A percentile compares a stretch with the other conserved stretches of the same genome.
These are phyloP conservation scores for Rhizoclosmatium globosum DNA, from an alignment of 192 early-diverging fungal genomes.

Conservation along the genomic window DNA sequence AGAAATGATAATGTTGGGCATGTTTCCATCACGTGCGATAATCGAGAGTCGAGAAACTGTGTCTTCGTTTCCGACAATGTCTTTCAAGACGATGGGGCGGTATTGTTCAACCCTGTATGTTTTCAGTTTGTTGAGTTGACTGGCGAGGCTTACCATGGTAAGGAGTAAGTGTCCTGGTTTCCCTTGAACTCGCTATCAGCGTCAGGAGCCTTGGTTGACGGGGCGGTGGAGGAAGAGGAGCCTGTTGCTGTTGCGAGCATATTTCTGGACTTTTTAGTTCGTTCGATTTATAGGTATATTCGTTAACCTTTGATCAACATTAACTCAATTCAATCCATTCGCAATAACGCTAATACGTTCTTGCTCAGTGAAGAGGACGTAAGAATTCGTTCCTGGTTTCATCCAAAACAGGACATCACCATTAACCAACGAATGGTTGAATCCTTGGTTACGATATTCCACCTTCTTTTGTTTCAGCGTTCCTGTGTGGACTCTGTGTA, in stretches of 20 bases:
- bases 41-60: constrained; percentile 84
- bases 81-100: constrained; percentile 81
- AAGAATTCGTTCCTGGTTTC: too few relatives aligned
- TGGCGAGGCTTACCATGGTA: constrained; percentile 18
- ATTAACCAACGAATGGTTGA: too few relatives aligned
- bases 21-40: constrained; percentile 91
- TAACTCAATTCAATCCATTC: too few relatives aligned
- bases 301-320: too few relatives aligned
- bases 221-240: background rate
- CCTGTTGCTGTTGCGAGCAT: too few relatives aligned
- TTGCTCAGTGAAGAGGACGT: too few relatives aligned
- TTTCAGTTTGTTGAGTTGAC: background rate
- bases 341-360: too few relatives aligned
- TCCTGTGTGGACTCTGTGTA: constrained; percentile 8
- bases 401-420: too few relatives aligned
- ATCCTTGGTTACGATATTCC: background rate
- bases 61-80: constrained; percentile 95
- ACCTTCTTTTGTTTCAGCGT: constrained; percentile 39
- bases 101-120: constrained; percentile 90
- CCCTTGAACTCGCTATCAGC: constrained; percentile 21
- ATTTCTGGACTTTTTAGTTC: too few relatives aligned
- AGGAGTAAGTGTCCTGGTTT: constrained; percentile 34
- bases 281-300: too few relatives aligned
- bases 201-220: background rate
- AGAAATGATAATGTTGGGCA: constrained; percentile 94